Evolutionary conservation across 1,139 yeast genomes (phyloP).

Genomic region (Yamadazyma jaroonii): DNA sequence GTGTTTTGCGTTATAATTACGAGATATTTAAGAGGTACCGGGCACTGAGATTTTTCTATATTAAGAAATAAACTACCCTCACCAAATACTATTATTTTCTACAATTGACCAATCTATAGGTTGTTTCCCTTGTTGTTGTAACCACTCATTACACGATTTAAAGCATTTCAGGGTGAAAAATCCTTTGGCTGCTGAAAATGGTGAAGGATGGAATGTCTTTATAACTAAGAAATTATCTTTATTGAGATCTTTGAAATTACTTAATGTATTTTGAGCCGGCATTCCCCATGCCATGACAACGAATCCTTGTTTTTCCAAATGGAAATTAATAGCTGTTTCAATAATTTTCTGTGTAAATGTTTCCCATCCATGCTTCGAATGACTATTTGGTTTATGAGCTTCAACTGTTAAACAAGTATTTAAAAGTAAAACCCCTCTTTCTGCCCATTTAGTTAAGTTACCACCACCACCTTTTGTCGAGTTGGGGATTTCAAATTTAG

Average conservation of each 20-base stretch:
- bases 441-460: slow-evolving; percentile 79
- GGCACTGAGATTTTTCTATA: neutral
- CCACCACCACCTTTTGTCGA: slow-evolving; percentile 57
- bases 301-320: slow-evolving; percentile 46
- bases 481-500: slow-evolving; percentile 47
- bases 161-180: slow-evolving; percentile 77
- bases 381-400: slow-evolving; percentile 93
- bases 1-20: no score
- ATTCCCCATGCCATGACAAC: slow-evolving; percentile 93
- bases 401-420: slow-evolving; percentile 90
- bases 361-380: slow-evolving; percentile 93
- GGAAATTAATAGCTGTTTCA: slow-evolving; percentile 40
- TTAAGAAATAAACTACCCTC: neutral
- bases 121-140: slow-evolving; percentile 43
- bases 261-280: slow-evolving; percentile 80
- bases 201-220: slow-evolving; percentile 89
- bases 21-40: neutral
- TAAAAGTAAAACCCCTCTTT: slow-evolving; percentile 81
- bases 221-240: slow-evolving; percentile 46
- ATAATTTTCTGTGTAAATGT: slow-evolving; percentile 75
- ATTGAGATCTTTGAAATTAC: slow-evolving; percentile 25
- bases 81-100: slow-evolving; percentile 5
- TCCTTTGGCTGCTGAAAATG: slow-evolving; percentile 84
- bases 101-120: slow-evolving; percentile 62
- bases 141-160: slow-evolving; percentile 71